These are phyloP conservation scores for Triadica sebifera DNA, from an alignment of 345 rosid species.

Conservation along the genomic window DNA sequence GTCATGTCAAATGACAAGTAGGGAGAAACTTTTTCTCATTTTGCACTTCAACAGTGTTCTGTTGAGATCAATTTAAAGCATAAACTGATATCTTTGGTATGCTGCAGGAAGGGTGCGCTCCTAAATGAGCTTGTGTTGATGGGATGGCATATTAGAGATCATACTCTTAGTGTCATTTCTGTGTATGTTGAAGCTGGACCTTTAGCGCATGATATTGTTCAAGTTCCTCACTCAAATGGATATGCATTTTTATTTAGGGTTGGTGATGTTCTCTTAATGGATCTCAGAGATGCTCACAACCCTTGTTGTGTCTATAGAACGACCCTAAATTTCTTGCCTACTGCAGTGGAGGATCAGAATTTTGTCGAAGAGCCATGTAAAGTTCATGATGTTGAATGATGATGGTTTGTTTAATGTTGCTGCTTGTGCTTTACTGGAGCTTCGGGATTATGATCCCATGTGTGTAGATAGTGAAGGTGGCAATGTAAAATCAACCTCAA, in stretches of 20 bases:
- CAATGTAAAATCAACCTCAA: slow-evolving; percentile 46
- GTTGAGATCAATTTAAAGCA: slow-evolving; percentile 19
- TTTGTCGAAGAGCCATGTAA: slow-evolving; percentile 71
- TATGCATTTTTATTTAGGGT: slow-evolving; percentile 83
- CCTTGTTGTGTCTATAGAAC: slow-evolving; percentile 74
- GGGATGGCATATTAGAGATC: slow-evolving; percentile 64
- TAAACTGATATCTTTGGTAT: slow-evolving; percentile 28
- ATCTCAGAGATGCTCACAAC: slow-evolving; percentile 75
- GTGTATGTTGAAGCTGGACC: slow-evolving; percentile 71
- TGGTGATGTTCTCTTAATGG: slow-evolving; percentile 96
- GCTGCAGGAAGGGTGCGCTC: slow-evolving; percentile 61
- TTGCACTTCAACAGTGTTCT: slow-evolving; percentile 17
- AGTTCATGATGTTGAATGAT: slow-evolving; percentile 83
- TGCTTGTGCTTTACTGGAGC: slow-evolving; percentile 86
- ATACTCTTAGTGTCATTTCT: slow-evolving; percentile 52
- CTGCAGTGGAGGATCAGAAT: slow-evolving; percentile 65
- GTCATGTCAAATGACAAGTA: slow-evolving; percentile 19
- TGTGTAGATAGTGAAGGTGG: slow-evolving; percentile 71
- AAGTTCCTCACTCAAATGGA: slow-evolving; percentile 83
- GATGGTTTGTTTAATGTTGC: slow-evolving; percentile 94
- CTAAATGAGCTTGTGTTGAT: slow-evolving; percentile 67
- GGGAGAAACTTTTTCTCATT: slow-evolving; percentile 6
- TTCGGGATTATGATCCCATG: slow-evolving; percentile 97
- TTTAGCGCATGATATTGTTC: slow-evolving; percentile 68
- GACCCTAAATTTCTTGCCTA: slow-evolving; percentile 58